Evolutionary conservation across 192 early-diverging fungal species (phyloP), one percentile per base, ranked within the genome.

Genomic region (Chytriomyces sp.): DNA sequence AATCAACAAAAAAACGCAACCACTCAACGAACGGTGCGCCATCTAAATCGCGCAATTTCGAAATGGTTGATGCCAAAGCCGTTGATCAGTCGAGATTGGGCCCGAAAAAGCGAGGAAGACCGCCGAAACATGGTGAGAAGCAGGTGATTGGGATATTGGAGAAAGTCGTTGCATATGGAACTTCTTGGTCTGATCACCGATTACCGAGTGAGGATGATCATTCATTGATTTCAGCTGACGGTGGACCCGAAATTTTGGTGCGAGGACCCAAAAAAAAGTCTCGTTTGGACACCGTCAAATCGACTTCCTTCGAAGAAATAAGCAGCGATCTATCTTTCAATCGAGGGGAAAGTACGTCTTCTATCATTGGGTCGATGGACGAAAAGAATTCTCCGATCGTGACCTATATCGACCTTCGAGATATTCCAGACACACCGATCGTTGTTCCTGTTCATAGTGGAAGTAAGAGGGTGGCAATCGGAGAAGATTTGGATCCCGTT

Each of bases 401-500:
- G 10, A 24, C 2, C 8, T 28, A 26, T 46, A 45, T 16, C 24
- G 59, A 35, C 59, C 28, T 47, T 62, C 26, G 43, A 3, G 61
- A 28, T 23, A 43, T 64, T 64, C 11, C 63, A 26, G 26, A 13
- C 3, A 16, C 35, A 4, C 18, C 13, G 69, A 16, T 60, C 1
- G 8, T 13, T 28, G 46, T 1, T 9, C 13, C 43, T 9, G 16
- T 49, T 18, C 10, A 13, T 35, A 35, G 35, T 18, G 45, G n/a
- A n/a, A 8, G 26, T 23, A 60, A 45, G 60, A n/a, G 61, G 44
- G 59, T 62, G 1, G 7, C 13, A 11, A 73, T 73, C n/a, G 71
- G 71, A 6, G 71, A 73, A 18, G 71, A 73, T 63, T 73, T 73
- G 61, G 71, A 73, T 61, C 60, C 71, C 16, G 50, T 44, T 26